Conservation (phyloP, 2,329 filamentous ascomycete genomes). For the Amesomyces nigricolor region DNA sequence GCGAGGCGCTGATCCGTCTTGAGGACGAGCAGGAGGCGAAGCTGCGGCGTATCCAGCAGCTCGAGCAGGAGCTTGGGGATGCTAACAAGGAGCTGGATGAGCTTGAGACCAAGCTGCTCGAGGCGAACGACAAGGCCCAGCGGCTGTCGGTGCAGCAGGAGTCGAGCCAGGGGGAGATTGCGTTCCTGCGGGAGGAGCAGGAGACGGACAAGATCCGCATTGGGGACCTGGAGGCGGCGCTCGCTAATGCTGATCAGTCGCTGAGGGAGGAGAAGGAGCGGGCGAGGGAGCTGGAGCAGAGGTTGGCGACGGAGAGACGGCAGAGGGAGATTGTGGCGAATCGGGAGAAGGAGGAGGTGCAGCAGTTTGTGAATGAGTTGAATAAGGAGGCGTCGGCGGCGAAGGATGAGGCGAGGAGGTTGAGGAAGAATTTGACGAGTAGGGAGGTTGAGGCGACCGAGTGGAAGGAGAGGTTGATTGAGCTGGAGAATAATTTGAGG, state of each 20-base stretch:
- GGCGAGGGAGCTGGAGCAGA: constrained; percentile 63
- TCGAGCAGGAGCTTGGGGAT: constrained; percentile 77
- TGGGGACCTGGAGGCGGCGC: constrained; percentile 78
- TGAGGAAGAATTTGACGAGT: constrained; percentile 76
- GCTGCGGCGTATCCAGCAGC: constrained; percentile 68
- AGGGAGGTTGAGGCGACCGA: constrained; percentile 84
- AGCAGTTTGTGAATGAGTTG: constrained; percentile 87
- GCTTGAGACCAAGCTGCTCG: constrained; percentile 75
- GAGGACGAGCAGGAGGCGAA: constrained; percentile 86
- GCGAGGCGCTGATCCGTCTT: constrained; percentile 75
- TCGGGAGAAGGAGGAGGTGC: constrained; percentile 90
- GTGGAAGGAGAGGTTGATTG: constrained; percentile 85
- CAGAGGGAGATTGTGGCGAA: constrained; percentile 83
- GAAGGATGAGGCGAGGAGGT: constrained; percentile 77
- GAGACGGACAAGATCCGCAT: constrained; percentile 98
- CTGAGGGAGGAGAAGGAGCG: constrained; percentile 83
- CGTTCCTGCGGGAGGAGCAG: constrained; percentile 93
- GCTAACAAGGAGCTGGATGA: constrained; percentile 82
- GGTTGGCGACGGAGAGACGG: constrained; percentile 72
- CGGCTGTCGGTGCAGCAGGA: constrained; percentile 87
- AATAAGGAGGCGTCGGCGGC: constrained; percentile 75
- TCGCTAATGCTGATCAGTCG: constrained; percentile 71
- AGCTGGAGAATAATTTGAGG: constrained; percentile 82
- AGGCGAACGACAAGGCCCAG: constrained; percentile 82
- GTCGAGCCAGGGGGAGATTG: constrained; percentile 86